Percentiles rank a stretch among this genome's conserved stretches.
Evolutionary conservation across 257 asterid genomes (phyloP).

Genomic region (Solanum piurae): DNA sequence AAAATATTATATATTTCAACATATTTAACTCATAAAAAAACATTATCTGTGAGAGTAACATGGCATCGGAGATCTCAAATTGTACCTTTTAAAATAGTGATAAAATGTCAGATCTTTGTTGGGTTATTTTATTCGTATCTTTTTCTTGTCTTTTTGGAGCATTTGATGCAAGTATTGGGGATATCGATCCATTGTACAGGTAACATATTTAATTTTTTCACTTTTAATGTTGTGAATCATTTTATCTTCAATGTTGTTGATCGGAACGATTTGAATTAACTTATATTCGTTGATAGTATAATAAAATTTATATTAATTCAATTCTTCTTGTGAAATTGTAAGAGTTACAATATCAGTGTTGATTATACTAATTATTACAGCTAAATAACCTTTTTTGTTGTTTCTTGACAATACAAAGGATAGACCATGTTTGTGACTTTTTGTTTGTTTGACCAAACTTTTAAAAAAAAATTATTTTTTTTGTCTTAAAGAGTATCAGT

Average conservation of each 20-base stretch:
- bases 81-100: neutral
- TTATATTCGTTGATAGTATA: neutral
- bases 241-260: neutral
- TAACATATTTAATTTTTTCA: neutral
- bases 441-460: neutral
- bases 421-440: too few species aligned
- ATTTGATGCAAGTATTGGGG: slow-evolving; percentile 30
- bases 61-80: neutral
- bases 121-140: slow-evolving; percentile 3
- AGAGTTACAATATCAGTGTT: neutral
- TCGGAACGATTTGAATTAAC: neutral
- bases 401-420: neutral
- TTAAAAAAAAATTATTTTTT: neutral
- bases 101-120: slow-evolving; percentile 13
- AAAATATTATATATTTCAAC: neutral
- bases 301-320: neutral
- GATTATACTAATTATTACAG: neutral
- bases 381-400: neutral
- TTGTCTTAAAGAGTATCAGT: neutral
- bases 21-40: neutral
- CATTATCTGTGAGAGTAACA: neutral
- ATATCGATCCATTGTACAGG: slow-evolving; percentile 27
- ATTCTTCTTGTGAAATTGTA: neutral
- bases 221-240: too few species aligned
- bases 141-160: slow-evolving; percentile 10